Evolutionary conservation across 805 yeast species (phyloP).

Genomic region (Candida multigemmis): DNA sequence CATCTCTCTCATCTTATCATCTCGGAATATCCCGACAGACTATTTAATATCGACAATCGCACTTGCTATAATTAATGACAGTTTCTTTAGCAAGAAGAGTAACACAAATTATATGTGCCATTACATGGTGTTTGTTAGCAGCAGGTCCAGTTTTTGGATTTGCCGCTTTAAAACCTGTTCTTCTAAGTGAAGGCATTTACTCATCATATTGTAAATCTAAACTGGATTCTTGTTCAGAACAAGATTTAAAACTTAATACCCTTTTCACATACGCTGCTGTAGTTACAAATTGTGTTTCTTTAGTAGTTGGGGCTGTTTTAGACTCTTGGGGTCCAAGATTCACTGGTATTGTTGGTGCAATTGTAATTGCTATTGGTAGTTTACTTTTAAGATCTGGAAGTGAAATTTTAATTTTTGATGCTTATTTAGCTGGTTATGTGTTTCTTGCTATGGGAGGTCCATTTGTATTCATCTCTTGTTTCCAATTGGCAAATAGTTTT

Average conservation of each 20-base stretch:
- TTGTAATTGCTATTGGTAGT: constrained; percentile 50
- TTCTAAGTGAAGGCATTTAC: constrained; percentile 73
- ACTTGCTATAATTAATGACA: neutral
- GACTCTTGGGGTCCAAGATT: constrained; percentile 76
- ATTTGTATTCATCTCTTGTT: constrained; percentile 81
- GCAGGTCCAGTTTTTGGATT: constrained; percentile 95
- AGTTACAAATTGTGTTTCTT: constrained; percentile 73
- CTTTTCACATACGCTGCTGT: constrained; percentile 85
- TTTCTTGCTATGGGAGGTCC: constrained; percentile 88
- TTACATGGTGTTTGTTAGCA: constrained; percentile 79
- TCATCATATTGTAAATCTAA: constrained; percentile 42
- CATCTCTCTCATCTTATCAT: too few species aligned
- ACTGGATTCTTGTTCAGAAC: constrained; percentile 46
- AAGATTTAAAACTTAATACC: constrained; percentile 72
- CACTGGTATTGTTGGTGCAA: constrained; percentile 68
- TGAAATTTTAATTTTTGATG: constrained; percentile 35
- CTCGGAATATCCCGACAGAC: too few species aligned
- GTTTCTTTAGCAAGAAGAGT: constrained; percentile 20
- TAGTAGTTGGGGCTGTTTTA: constrained; percentile 72
- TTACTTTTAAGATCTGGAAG: constrained; percentile 32
- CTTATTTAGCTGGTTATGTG: constrained; percentile 67
- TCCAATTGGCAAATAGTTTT: constrained; percentile 80
- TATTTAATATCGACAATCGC: constrained; percentile 1
- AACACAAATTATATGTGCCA: constrained; percentile 63
- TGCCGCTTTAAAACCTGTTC: constrained; percentile 85